Base-by-base conservation (phyloP, 2,329 filamentous ascomycete genomes). In the Colletotrichum agaves region DNA sequence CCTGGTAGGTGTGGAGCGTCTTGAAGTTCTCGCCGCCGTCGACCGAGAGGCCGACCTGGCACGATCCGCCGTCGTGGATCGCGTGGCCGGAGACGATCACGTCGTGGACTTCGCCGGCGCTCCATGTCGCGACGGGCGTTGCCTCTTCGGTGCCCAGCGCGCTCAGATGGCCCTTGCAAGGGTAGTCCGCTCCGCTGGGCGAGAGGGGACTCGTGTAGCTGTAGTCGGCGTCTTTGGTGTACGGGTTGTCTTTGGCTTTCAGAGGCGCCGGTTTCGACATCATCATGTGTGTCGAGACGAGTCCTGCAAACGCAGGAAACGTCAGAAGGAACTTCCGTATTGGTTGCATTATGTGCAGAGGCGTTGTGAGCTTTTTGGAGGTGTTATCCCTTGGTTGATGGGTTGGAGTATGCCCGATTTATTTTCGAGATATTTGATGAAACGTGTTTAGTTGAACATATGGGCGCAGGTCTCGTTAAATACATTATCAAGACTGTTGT, bases 21-120 rank as follows among this genome's bases (percentile, higher is more conserved):
- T 83, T 83, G 78, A 90, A 91, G 0, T 83, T 84, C 23, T 78
- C 74, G 5, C 87, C 88, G n/a, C 83, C 79, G 74, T 91, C 87
- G 71, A 88, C 87, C 2, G 87, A 90, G 8, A 91, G 75, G 0
- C 87, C 83, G 8, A 90, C 79, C 73, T 91, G 89, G 72, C 89
- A 91, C 4, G 87, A 90, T 6, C 89, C 89, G 3, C 89, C 88
- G 6, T 78, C 78, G 73, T 89, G 87, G 8, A 75, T 77, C 2
- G 83, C 81, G n/a, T 80, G 80, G 3, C 89, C 89, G 19, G 78
- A 76, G n/a, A 91, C 73, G 15, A 80, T 82, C 73, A 90, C 78
- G 21, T 82, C 80, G 73, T 89, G 88, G 12, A 77, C 78, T 17
- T 79, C 76, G 5, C 89, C 88, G 3, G 85, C 82, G 5, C 75